Percentiles rank a stretch among this genome's conserved stretches.
These are phyloP conservation scores for Turnera subulata DNA, from an alignment of 345 rosid species.

Conservation along the genomic window DNA sequence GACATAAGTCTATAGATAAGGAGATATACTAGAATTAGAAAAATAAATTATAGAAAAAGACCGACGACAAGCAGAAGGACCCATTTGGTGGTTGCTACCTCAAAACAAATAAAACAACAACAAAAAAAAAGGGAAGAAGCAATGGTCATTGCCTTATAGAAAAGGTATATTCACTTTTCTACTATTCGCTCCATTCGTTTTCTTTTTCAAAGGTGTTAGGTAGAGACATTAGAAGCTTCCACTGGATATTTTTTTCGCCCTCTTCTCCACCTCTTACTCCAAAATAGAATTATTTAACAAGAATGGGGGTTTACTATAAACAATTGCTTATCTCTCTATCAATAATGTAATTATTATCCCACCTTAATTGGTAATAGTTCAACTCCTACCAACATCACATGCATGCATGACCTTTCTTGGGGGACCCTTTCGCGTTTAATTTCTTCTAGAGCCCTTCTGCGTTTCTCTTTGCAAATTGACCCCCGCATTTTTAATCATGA, in stretches of 20 bases:
- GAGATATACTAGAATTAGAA: no score
- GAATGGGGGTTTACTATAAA: neutral
- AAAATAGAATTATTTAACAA: slow-evolving; percentile 9
- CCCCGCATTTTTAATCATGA: neutral
- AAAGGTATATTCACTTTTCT: slow-evolving; percentile 19
- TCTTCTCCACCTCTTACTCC: neutral
- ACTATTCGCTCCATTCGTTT: neutral
- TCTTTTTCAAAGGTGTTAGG: slow-evolving; percentile 46
- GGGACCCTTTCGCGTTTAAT: slow-evolving; percentile 1
- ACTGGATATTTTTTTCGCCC: slow-evolving; percentile 11
- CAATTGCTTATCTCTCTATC: slow-evolving; percentile 13
- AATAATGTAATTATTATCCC: slow-evolving; percentile 11
- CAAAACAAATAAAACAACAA: neutral
- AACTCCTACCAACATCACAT: slow-evolving; percentile 44
- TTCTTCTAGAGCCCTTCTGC: neutral
- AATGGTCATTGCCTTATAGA: slow-evolving; percentile 1
- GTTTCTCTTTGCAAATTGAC: neutral
- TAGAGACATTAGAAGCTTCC: slow-evolving; percentile 48
- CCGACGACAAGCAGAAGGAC: no score
- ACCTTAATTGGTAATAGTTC: slow-evolving; percentile 13
- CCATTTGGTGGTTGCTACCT: slow-evolving; percentile 2
- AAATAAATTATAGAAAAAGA: no score
- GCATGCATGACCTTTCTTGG: slow-evolving; percentile 18
- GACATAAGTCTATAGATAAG: no score
- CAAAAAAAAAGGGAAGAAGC: neutral